phyloP scores from a whole-genome alignment of 208 protist species.

The Wallacemonas sp. region DNA sequence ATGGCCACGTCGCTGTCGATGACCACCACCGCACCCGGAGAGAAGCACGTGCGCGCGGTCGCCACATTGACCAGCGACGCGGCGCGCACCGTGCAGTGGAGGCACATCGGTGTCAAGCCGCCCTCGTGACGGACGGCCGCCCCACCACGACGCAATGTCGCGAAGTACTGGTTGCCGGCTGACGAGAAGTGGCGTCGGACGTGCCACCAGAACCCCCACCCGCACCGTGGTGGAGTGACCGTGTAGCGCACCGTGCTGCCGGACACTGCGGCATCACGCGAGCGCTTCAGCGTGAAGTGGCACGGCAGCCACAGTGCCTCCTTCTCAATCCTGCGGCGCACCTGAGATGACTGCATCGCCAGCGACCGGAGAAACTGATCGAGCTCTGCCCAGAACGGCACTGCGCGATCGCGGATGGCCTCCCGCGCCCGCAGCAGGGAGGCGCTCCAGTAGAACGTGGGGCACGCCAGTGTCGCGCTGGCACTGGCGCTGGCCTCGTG shows the following conservation, averaged over 20 bases:
- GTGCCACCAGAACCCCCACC: conserved; percentile 68
- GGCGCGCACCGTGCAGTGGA: conserved; percentile 27
- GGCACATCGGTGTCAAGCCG: conserved; percentile 26
- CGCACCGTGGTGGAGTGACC: conserved; percentile 1
- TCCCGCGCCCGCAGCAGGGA: conserved; percentile 49
- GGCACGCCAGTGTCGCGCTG: not conserved
- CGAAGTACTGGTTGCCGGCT: conserved; percentile 38
- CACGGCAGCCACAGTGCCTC: conserved; percentile 33
- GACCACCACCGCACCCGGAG: conserved; percentile 40
- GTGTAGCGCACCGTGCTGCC: conserved; percentile 27
- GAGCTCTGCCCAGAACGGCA: conserved; percentile 61
- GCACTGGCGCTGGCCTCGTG: not conserved
- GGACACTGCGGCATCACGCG: not conserved
- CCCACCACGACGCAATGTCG: conserved; percentile 7
- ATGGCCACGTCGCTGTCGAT: conserved; percentile 52
- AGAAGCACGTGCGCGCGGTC: not conserved
- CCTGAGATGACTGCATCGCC: conserved; percentile 30
- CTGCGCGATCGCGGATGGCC: conserved; percentile 33
- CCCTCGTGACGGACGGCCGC: no score
- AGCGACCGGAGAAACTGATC: conserved; percentile 46
- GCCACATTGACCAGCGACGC: conserved; percentile 19
- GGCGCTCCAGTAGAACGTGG: conserved; percentile 36
- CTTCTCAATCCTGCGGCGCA: conserved; percentile 28
- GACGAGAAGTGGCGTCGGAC: conserved; percentile 34
- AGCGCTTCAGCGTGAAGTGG: conserved; percentile 17